Evolutionary conservation across 768 basidiomycete species (phyloP).

Genomic region (Gautieria morchelliformis): DNA sequence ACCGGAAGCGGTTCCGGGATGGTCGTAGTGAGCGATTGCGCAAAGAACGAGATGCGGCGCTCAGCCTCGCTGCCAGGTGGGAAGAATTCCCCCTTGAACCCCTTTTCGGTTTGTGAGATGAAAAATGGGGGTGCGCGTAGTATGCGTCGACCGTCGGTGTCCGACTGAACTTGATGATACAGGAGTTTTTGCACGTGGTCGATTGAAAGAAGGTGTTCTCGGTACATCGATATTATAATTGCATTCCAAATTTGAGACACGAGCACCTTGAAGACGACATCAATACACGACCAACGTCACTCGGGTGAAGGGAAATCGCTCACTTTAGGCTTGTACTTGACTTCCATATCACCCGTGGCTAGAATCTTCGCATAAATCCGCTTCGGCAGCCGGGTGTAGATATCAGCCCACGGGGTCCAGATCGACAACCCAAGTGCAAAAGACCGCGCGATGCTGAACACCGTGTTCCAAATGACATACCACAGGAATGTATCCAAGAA

Average conservation of each 20-base stretch:
- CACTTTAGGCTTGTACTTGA: conserved; percentile 99
- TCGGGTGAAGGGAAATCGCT: conserved; percentile 12
- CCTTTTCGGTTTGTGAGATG: conserved; percentile 88
- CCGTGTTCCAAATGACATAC: conserved; percentile 99
- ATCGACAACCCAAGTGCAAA: conserved; percentile 91
- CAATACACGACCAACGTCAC: background rate
- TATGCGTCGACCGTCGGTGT: conserved; percentile 77
- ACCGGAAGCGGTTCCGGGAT: conserved; percentile 91
- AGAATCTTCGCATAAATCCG: conserved; percentile 93
- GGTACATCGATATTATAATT: conserved; percentile 99
- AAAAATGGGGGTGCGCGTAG: conserved; percentile 96
- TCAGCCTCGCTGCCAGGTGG: conserved; percentile 91
- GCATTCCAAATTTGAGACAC: conserved; percentile 99
- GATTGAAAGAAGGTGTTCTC: conserved; percentile 96
- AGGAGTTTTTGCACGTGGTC: conserved; percentile 97
- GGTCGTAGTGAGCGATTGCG: conserved; percentile 92
- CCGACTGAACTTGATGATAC: conserved; percentile 91
- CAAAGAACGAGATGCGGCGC: conserved; percentile 97
- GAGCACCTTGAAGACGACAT: conserved; percentile 50
- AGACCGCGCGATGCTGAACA: conserved; percentile 78
- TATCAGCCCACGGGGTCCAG: conserved; percentile 99
- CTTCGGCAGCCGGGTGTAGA: conserved; percentile 92
- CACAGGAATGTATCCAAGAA: conserved; percentile 99
- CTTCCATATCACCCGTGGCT: conserved; percentile 91
- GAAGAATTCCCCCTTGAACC: conserved; percentile 84